Evolutionary conservation across 2,329 filamentous ascomycete species (phyloP), one percentile per base, ranked within the genome.

Genomic region (Aspergillus sp.): DNA sequence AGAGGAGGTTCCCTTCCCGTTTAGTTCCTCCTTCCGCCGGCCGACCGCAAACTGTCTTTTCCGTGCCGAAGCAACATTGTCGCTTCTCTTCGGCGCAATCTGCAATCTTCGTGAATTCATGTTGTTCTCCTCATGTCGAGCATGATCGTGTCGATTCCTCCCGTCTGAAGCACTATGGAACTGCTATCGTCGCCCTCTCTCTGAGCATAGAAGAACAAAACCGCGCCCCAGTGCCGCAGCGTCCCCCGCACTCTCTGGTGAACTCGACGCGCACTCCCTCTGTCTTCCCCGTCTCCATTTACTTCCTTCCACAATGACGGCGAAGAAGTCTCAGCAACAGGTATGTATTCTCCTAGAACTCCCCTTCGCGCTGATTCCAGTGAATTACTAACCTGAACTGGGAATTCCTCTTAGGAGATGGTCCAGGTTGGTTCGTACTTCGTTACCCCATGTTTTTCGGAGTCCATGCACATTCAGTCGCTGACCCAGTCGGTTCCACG

Each of bases 341-440:
- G 88, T 90, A 76, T 69, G 80, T 55, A n/a, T 20, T 8, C 19
- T 19, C 7, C 38, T 30, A 6, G 20, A 10, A 19, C 2, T 43
- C 41, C 30, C 47, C 17, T 17, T 40, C 44, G 7, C 40, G 4
- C 16, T 41, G 2, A 20, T 38, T 14, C 38, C 13, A 44, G 19
- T 20, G 20, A 13, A 20, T 19, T 11, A 19, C 35, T 49, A 16
- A 44, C 38, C 16, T 33, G 13, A 36, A 19, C 17, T 30, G 24
- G 4, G 22, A 47, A 24, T 42, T 19, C 13, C 24, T 22, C 24
- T 40, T 40, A 97, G 90, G 94, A 99, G 82, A 99, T 99, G 94
- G 90, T 96, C 64, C 93, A 99, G 88, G 92, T 99, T 80, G 93
- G 94, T 97, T 87, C 82, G 86, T 88, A 65, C 65, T 62, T 66